These are phyloP conservation scores for Leccinum fibrillosum DNA, from an alignment of 768 basidiomycete genomes.

Conservation along the genomic window DNA sequence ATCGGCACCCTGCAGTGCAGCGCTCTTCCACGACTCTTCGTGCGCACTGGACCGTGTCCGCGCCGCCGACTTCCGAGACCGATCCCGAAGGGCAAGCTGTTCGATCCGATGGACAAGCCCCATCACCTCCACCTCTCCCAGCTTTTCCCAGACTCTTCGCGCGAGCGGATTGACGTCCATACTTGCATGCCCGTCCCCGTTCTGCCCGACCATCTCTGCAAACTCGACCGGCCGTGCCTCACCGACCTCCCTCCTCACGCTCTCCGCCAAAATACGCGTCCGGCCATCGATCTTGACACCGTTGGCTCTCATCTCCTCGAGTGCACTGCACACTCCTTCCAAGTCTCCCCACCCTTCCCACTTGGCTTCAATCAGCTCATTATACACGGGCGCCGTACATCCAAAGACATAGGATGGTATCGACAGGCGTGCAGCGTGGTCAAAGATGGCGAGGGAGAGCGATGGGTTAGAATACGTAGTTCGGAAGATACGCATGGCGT, in stretches of 20 bases:
- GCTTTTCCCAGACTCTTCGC: slow-evolving; percentile 41
- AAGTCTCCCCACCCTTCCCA: slow-evolving; percentile 87
- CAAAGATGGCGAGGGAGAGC: slow-evolving; percentile 78
- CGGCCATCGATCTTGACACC: slow-evolving; percentile 62
- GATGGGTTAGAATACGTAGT: slow-evolving; percentile 77
- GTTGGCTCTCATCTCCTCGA: slow-evolving; percentile 82
- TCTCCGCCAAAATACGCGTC: slow-evolving; percentile 62
- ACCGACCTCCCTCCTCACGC: slow-evolving; percentile 60
- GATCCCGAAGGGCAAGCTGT: slow-evolving; percentile 30
- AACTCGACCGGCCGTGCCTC: slow-evolving; percentile 46
- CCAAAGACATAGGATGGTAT: slow-evolving; percentile 84
- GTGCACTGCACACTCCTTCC: slow-evolving; percentile 62
- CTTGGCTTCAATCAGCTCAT: slow-evolving; percentile 81
- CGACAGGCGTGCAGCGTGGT: slow-evolving; percentile 71
- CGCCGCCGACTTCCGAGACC: slow-evolving; percentile 8
- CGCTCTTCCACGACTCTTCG: too few relatives aligned
- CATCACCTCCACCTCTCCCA: slow-evolving; percentile 51
- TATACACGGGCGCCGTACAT: slow-evolving; percentile 84
- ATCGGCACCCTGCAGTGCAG: too few relatives aligned
- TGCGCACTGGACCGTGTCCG: too few relatives aligned
- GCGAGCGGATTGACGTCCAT: slow-evolving; percentile 30
- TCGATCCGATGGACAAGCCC: slow-evolving; percentile 52
- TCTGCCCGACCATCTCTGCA: slow-evolving; percentile 13
- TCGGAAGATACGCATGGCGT: slow-evolving; percentile 75
- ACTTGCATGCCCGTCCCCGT: neutral